phyloP scores from a whole-genome alignment of 2,329 filamentous ascomycete species.

The Sporothrix variecibatus region DNA sequence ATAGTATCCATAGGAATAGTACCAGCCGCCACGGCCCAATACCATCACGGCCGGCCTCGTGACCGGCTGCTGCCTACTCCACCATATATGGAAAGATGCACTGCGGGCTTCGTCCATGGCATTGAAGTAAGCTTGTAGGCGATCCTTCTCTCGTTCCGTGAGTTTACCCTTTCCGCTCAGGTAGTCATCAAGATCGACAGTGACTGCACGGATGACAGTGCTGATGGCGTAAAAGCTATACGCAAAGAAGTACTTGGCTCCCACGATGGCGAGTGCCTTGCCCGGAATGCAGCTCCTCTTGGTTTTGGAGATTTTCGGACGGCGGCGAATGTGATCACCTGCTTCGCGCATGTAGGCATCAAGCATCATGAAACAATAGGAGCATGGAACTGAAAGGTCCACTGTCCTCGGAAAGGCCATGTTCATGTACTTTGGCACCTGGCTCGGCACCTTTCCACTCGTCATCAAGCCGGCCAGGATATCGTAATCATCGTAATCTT shows the following conservation, averaged over 20 bases:
- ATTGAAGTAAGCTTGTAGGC: conserved; percentile 22
- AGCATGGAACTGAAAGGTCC: neutral
- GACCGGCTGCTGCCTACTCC: conserved; percentile 26
- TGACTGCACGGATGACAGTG: neutral
- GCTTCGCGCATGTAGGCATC: neutral
- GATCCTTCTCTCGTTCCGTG: neutral
- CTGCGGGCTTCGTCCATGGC: conserved; percentile 19
- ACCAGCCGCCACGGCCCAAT: neutral
- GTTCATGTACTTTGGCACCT: neutral
- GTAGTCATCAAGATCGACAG: neutral
- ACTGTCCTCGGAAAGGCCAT: neutral
- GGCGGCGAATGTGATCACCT: neutral
- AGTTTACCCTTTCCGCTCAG: neutral
- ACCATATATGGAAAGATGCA: conserved; percentile 25
- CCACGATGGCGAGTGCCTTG: neutral
- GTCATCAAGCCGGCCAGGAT: neutral
- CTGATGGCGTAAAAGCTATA: neutral
- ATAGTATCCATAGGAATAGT: neutral
- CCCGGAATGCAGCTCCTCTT: neutral
- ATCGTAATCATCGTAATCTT: neutral
- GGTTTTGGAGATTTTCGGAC: neutral
- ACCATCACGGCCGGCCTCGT: conserved; percentile 21
- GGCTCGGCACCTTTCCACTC: neutral
- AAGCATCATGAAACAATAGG: neutral
- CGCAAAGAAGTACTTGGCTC: neutral